Evolutionary conservation across 1,139 yeast species (phyloP), one percentile per base, ranked within the genome.

Genomic region (Zygosaccharomyces sapae): DNA sequence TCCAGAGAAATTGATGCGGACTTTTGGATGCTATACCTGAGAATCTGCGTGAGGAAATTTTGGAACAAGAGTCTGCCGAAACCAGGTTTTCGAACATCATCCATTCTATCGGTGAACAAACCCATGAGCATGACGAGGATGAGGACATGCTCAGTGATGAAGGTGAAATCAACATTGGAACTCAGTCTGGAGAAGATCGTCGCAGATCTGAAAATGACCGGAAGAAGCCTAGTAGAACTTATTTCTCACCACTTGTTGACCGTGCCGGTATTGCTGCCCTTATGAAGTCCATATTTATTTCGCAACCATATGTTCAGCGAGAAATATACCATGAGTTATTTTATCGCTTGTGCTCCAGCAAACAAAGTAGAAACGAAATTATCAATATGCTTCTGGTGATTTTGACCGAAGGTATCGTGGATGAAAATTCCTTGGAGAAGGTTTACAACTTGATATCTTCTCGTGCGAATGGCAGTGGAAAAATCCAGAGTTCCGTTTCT

Each of bases 11-110:
- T 87, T 48, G 95, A 85, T 59, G 86, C 89, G 1, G 92, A 83
- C 41, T 89, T 89, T 71, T 89, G 56, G 81, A 83, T 38, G 94
- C 95, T 0, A 73, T 89, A 16, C 96, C 97, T 0, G 86, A 80
- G 5, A 79, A 73, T 45, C 75, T 89, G 35, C 72, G 96, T 27
- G 80, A 80, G 31, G 95, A 86, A 57, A 79, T 88, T 38, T 66
- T 86, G 38, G 83, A 79, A 36, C 88, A 83, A 49, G 94, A 86
- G 55, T 73, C 75, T 0, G 70, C 77, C 55, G 75, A 78, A 1
- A 58, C 78, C 35, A 62, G 77, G 39, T 49, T 59, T 24, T 59
- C 62, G 4, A 59, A 52, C 10, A 44, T 51, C 6, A 47, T 47
- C 29, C 62, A 53, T 25, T 36, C 52, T 5, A 46, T 49, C 39